Base-by-base conservation (phyloP, 1,284 basidiomycete species). In the Pisolithus thermaeus region DNA sequence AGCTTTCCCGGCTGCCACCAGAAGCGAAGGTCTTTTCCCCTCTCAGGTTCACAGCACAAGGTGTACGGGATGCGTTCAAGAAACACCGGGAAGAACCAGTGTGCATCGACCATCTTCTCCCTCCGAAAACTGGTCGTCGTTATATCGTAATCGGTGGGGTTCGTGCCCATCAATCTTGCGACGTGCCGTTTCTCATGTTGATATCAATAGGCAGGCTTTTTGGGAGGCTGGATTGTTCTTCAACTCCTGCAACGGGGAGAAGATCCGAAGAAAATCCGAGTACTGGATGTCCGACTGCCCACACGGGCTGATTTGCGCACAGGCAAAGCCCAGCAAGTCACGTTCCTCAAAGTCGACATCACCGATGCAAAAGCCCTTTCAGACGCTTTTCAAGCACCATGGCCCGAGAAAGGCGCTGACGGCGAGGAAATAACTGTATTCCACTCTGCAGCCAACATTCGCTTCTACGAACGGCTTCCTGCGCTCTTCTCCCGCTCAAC, bases 161-260 rank as follows among this genome's bases (percentile, higher is more conserved):
- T 61, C 56, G 72, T 67, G 56, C 35, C 46, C 12, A 41, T 35
- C 32, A 9, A 3, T 35, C 5, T 35, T 35, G 32, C 32, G 12
- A 35, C 5, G 32, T 35, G 32, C 12, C 32, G 5, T 35, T 35
- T 4, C 39, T 51, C 46, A 32, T 60, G 27, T 16, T 48, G 41
- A 44, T 6, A 16, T 47, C 41, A 12, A 18, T 52, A 87, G 83
- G 79, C 80, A 2, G 86, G 86, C 0, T 87, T 87, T 53, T 63
- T 88, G 6, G 87, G 87, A 9, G 83, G 84, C 12, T 90, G 87
- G 87, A 81, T 90, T 38, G 80, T 84, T 3, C 67, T 79, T 0
- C 80, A 85, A 47, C 71, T 90, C 2, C 56, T 89, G 7, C 70
- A 79, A 42, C 77, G 87, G 2, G 87, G 87, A 0, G 87, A 90